phyloP scores from a whole-genome alignment of 2,329 filamentous ascomycete genomes.

The Dothideomycetes sp. region DNA sequence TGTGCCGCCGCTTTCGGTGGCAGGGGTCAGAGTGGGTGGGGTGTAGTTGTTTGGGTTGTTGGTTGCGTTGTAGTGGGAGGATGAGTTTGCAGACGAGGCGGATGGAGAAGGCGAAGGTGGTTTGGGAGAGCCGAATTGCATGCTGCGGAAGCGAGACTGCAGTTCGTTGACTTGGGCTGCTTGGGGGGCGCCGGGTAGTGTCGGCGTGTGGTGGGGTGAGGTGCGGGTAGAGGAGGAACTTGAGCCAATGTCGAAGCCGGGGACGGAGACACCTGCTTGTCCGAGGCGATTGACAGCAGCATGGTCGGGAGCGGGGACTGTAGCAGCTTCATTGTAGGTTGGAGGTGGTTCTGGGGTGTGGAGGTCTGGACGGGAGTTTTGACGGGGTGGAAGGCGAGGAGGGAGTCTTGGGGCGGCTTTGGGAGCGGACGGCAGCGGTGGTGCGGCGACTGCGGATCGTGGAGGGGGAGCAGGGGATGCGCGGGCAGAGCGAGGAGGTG shows the following conservation, averaged over 20 bases:
- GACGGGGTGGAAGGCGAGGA: constrained; percentile 61
- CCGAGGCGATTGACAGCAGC: constrained; percentile 56
- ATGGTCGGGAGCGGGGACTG: constrained; percentile 28
- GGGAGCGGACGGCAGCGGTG: constrained; percentile 11
- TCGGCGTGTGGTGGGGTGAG: constrained; percentile 12
- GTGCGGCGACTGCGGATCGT: constrained; percentile 14
- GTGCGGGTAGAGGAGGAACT: constrained; percentile 14
- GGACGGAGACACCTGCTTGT: constrained; percentile 66
- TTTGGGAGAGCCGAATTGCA: no score
- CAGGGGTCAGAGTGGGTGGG: constrained; percentile 6
- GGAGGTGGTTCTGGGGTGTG: constrained; percentile 35
- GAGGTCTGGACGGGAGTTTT: constrained; percentile 41
- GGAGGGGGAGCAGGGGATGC: constrained; percentile 14
- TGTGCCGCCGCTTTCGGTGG: constrained; percentile 37
- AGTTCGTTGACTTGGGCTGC: constrained; percentile 50
- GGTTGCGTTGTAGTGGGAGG: constrained; percentile 6
- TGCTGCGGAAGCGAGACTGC: constrained; percentile 50
- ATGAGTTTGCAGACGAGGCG: not conserved
- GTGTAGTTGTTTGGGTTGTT: constrained; percentile 4
- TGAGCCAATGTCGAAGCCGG: constrained; percentile 61
- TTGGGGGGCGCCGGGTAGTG: constrained; percentile 24
- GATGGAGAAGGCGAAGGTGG: constrained; percentile 17
- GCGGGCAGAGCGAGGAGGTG: constrained; percentile 15
- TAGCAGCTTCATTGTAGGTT: constrained; percentile 34
- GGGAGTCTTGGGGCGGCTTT: constrained; percentile 46